A percentile compares a stretch with the other conserved stretches of the same genome.
Evolutionary conservation across 805 yeast genomes (phyloP).

Genomic region (Kodamaea sagamina): DNA sequence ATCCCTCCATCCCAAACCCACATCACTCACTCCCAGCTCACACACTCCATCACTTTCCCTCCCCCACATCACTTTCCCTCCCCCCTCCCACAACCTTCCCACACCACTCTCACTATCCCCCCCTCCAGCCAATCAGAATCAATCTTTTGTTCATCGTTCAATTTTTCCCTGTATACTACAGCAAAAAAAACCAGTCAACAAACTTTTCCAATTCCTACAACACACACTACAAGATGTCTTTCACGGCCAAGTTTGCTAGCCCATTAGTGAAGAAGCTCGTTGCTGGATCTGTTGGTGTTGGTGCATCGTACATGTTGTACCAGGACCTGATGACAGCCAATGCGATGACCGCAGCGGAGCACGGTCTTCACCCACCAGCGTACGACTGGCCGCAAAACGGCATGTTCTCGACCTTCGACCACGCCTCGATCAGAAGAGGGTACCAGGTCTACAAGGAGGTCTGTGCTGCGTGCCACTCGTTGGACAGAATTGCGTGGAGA

Average conservation of each 20-base stretch:
- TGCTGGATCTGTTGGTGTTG: conserved; percentile 70
- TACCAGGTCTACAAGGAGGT: conserved; percentile 98
- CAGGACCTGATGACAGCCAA: conserved; percentile 83
- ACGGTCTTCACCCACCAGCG: conserved; percentile 94
- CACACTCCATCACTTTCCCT: no score
- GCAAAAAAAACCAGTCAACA: conserved; percentile 7
- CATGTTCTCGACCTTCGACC: conserved; percentile 88
- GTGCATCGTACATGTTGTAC: conserved; percentile 80
- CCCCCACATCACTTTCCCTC: no score
- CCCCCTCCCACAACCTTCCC: no score
- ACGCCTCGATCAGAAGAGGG: conserved; percentile 96
- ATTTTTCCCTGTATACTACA: neutral
- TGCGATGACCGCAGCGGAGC: conserved; percentile 99
- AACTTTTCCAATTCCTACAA: conserved; percentile 8
- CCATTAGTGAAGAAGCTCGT: conserved; percentile 49
- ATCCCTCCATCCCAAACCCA: no score
- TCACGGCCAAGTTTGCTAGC: conserved; percentile 14
- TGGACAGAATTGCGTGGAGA: conserved; percentile 98
- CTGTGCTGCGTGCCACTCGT: conserved; percentile 98
- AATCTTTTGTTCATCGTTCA: neutral
- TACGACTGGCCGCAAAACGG: conserved; percentile 95
- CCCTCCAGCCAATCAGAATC: no score
- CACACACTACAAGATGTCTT: conserved; percentile 11
- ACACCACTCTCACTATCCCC: no score
- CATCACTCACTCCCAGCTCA: no score